Evolutionary conservation across 2,329 filamentous ascomycete genomes (phyloP).

Genomic region (Ophiobolus disseminans): DNA sequence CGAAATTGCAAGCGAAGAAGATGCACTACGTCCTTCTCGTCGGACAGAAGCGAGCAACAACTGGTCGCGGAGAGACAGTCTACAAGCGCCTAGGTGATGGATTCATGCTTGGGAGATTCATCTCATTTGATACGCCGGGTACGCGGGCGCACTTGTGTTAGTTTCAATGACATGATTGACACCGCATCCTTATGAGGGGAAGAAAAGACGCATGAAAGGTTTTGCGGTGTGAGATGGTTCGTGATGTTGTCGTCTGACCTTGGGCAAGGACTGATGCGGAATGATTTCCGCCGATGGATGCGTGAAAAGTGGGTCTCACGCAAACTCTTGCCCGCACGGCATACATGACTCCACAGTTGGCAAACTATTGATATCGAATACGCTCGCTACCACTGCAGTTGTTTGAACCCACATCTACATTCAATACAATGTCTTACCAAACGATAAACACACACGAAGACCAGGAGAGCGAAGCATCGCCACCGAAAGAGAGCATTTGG

Average conservation of each 20-base stretch:
- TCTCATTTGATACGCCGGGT: slow-evolving; percentile 10
- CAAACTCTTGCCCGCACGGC: slow-evolving; percentile 2
- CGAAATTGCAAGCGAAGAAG: slow-evolving; percentile 1
- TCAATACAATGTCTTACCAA: slow-evolving; percentile 1
- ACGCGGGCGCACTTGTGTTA: too few relatives aligned
- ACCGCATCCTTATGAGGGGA: too few relatives aligned
- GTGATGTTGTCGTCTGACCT: slow-evolving; percentile 9
- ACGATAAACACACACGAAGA: neutral
- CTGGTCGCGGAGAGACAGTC: slow-evolving; percentile 1
- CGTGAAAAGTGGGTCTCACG: slow-evolving; percentile 2
- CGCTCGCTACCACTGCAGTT: neutral
- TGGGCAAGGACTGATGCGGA: neutral
- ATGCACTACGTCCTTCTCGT: slow-evolving; percentile 22
- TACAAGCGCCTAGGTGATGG: slow-evolving; percentile 25
- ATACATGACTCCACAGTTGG: neutral
- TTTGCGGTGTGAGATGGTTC: neutral
- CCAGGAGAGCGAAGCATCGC: neutral
- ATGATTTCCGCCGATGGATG: neutral
- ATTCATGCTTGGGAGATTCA: slow-evolving; percentile 22
- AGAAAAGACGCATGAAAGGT: too few relatives aligned
- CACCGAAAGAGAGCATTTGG: slow-evolving; percentile 9
- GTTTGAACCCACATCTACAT: neutral
- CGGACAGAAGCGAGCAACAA: neutral
- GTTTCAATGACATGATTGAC: too few relatives aligned
- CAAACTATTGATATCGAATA: neutral